Evolutionary conservation across 2,329 filamentous ascomycete species (phyloP), one percentile per base, ranked within the genome.

Genomic region (Neonectria magnoliae): DNA sequence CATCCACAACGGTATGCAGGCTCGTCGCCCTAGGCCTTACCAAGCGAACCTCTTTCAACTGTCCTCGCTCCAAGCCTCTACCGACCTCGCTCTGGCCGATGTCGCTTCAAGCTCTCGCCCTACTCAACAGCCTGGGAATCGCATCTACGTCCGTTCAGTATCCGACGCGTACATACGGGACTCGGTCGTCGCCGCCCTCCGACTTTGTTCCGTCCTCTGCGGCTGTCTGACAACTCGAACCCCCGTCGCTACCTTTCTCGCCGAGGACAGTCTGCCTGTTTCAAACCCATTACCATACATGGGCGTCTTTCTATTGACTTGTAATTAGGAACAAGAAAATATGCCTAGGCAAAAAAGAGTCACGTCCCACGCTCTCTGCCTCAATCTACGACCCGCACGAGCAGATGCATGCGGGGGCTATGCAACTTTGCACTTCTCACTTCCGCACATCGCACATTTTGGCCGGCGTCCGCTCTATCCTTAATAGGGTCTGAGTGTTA

Each of bases 11-110:
- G 13, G 2, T 20, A 18, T 16, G 25, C 44, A 31, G 18, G 48
- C 11, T 51, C 48, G n/a, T 51, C 48, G 48, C 48, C 29, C 27
- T 31, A 51, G 20, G 29, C 48, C 27, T n/a, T 51, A 51, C n/a
- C 27, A 33, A 13, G 29, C 18, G 48, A 18, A 20, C n/a, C 4
- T 33, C n/a, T 20, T 50, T 29, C 47, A 50, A 50, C 25, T 31
- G 16, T n/a, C 36, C 2, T 38, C 36, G 14, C 36, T 38, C 36
- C 36, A 4, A 38, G 38, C n/a, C 9, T 42, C 38, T 4, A 9
- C 38, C 38, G 38, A 42, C 38, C 10, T 42, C n/a, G n/a, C 38
- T 42, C 38, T 6, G 18, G 38, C n/a, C 38, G 38, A 33, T 10
- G n/a, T 9, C 47, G 14, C 9, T 33, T 50, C 47, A 13, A 33